Evolutionary conservation across 1,284 basidiomycete species (phyloP), one percentile per base, ranked within the genome.

Genomic region (Porogramme epimiltina): DNA sequence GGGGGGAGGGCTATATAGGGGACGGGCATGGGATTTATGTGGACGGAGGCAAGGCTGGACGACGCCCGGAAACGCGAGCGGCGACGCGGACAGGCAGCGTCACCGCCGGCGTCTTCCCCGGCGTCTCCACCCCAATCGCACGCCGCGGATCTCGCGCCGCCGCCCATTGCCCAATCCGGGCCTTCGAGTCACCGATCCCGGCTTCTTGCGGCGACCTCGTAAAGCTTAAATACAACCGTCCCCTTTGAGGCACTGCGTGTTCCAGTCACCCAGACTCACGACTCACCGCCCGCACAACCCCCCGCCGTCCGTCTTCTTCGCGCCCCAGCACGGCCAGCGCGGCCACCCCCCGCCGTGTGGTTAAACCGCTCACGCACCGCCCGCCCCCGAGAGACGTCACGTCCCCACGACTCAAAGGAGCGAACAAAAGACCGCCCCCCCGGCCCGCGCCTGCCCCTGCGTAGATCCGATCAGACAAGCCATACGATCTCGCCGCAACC

Each of bases 171-270:
- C 54, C 46, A 25, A 52, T 51, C 50, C 18, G 51, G 46, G 24
- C 22, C 38, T 19, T 43, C 42, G 26, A 52, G 41, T 55, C 54
- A 45, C 54, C 54, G 46, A 39, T 42, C 44, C 50, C 52, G 56
- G 49, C 52, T 47, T 39, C 39, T 49, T 49, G 33, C 52, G 43
- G 38, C 20, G 26, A 15, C 39, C 18, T 34, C 26, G 28, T 39
- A 55, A 58, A 55, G 53, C 39, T 47, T 55, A 58, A 55, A 42
- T 55, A 58, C 52, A 37, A 37, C 16, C n/a, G 34, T 16, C n/a
- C 34, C 34, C 34, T 6, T 13, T 13, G 28, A 31, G 28, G 28
- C 28, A 31, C 34, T n/a, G 34, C 34, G 8, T 16, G 9, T 18
- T 18, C 10, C 13, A 37, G 34, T 37, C 34, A 37, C n/a, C 33